Evolutionary conservation across 2,329 filamentous ascomycete species (phyloP), one percentile per base, ranked within the genome.

Genomic region (Trichoderma koningii): DNA sequence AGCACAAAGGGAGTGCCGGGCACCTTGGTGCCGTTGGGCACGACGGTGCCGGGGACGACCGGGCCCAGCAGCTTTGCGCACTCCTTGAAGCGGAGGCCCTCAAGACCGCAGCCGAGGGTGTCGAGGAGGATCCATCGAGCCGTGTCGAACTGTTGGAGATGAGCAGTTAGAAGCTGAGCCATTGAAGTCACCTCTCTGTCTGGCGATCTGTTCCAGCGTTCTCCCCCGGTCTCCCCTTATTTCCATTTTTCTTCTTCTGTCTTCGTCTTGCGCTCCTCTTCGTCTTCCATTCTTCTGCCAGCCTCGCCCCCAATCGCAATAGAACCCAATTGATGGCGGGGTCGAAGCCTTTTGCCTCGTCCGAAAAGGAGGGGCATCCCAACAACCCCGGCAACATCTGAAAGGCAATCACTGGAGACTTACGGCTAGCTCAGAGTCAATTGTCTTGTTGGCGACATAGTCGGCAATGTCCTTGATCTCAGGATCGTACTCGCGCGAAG

Each of bases 51-150:
- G 67, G 91, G 88, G 57, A 99, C 94, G 70, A 94, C 85, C 60
- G 95, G 95, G 21, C 95, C 95, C 47, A 99, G 88, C 66, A 98
- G 87, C 82, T 97, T 97, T 69, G 90, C 88, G 85, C 95, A 98
- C 81, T 97, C 92, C 79, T 93, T 92, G 83, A 99, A 99, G 72
- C 90, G 89, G 75, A 99, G 86, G 71, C 92, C 95, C 82, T 98
- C 93, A 69, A 99, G 88, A 76, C 95, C 95, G 78, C 95, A 99
- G 75, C 95, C 95, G 55, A 99, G 86, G 64, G 95, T 98, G 79
- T 99, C 95, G 75, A 98, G 87, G 79, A 99, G 93, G 71, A 98
- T 93, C 83, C 93, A 94, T 80, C 95, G 90, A 68, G 95, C 95
- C 55, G 95, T 99, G 79, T 99, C 95, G 76, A 91, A 96, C 91